Evolutionary conservation across 148 eudicot species (phyloP).

Genomic region (Nyssa sinensis): DNA sequence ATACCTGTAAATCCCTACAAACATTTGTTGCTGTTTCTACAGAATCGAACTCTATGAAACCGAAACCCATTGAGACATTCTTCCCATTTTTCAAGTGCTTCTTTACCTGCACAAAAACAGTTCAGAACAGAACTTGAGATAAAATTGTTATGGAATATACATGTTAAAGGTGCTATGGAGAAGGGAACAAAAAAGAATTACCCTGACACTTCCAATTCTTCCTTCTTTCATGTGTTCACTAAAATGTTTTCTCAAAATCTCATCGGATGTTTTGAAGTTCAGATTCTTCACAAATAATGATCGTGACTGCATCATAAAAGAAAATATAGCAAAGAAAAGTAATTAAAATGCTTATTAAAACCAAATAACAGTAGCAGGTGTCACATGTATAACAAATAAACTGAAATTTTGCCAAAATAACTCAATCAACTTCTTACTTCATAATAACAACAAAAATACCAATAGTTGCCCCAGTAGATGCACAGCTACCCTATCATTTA

Average conservation of each 20-base stretch:
- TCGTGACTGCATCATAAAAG: slow-evolving; percentile 63
- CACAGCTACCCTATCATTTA: neutral
- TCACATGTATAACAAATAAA: neutral
- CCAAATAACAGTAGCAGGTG: neutral
- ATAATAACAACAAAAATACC: slow-evolving; percentile 5
- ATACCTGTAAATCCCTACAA: slow-evolving; percentile 82
- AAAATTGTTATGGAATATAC: neutral
- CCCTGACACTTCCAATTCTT: slow-evolving; percentile 71
- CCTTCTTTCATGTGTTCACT: slow-evolving; percentile 69
- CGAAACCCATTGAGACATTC: slow-evolving; percentile 82
- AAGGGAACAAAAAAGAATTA: slow-evolving; percentile 24
- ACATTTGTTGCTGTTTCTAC: slow-evolving; percentile 68
- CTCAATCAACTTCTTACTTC: neutral
- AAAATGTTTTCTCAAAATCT: slow-evolving; percentile 66
- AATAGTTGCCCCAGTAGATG: neutral
- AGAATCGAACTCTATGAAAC: slow-evolving; percentile 90
- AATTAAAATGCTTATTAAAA: neutral
- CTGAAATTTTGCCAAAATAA: neutral
- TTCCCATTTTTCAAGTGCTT: slow-evolving; percentile 85
- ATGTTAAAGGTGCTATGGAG: neutral
- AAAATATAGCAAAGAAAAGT: slow-evolving; percentile 3
- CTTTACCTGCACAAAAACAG: slow-evolving; percentile 50
- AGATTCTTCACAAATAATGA: slow-evolving; percentile 90
- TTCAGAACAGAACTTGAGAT: neutral
- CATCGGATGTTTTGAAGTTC: slow-evolving; percentile 81